phyloP scores from a whole-genome alignment of 768 basidiomycete species.

The Rhizopogon salebrosus region DNA sequence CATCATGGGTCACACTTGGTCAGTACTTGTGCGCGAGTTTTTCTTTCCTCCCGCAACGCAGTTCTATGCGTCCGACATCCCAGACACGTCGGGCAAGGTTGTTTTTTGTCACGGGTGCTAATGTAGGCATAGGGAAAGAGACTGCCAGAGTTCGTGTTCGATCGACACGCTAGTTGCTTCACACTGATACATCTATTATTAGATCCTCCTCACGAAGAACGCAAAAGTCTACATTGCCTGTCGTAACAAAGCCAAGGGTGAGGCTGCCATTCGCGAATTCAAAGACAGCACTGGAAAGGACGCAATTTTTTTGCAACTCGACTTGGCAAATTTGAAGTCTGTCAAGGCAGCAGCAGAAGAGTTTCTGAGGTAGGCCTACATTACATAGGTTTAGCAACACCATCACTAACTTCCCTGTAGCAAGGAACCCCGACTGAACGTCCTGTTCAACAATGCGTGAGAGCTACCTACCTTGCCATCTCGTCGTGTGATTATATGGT shows the following conservation, averaged over 20 bases:
- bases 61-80: conserved; percentile 9
- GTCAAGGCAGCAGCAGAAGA: conserved; percentile 36
- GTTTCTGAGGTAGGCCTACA: conserved; percentile 26
- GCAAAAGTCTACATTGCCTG: conserved; percentile 26
- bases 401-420: conserved; percentile 5
- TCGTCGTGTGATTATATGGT: background rate
- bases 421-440: conserved; percentile 15
- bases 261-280: conserved; percentile 11
- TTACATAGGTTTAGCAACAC: background rate
- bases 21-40: background rate
- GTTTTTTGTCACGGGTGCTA: conserved; percentile 17
- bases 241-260: conserved; percentile 15
- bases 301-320: conserved; percentile 31
- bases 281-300: conserved; percentile 21
- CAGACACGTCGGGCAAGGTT: conserved; percentile 14
- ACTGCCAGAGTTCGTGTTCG: conserved; percentile 25
- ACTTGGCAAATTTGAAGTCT: conserved; percentile 34
- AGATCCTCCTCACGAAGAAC: conserved; percentile 21
- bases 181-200: background rate
- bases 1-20: conserved; percentile 1
- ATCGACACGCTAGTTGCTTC: background rate
- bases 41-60: conserved; percentile 6
- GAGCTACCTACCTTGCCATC: background rate
- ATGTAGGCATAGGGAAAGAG: conserved; percentile 31
- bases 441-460: conserved; percentile 28